Evolutionary conservation across 345 rosid genomes (phyloP).

Genomic region (Populus deltoides): DNA sequence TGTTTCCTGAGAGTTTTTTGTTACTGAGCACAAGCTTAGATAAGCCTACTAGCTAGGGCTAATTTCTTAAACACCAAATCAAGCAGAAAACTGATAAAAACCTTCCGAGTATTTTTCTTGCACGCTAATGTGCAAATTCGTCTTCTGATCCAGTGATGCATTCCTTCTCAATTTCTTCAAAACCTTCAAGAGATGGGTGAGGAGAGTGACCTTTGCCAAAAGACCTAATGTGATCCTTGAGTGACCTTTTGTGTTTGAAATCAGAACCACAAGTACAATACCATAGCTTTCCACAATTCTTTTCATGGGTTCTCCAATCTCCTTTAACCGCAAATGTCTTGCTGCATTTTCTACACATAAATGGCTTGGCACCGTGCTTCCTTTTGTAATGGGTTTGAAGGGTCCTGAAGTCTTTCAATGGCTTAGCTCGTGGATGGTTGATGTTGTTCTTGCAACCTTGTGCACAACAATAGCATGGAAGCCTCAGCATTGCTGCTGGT

Average conservation of each 20-base stretch:
- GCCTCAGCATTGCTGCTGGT: constrained; percentile 76
- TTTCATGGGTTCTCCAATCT: constrained; percentile 98
- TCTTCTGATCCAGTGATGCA: constrained; percentile 60
- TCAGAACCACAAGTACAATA: constrained; percentile 96
- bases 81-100: background rate
- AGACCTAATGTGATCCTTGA: constrained; percentile 91
- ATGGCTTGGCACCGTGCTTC: constrained; percentile 69
- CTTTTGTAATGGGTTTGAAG: constrained; percentile 82
- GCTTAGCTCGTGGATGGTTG: constrained; percentile 77
- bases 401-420: constrained; percentile 70
- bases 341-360: constrained; percentile 77
- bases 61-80: background rate
- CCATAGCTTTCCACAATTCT: constrained; percentile 97
- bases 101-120: background rate
- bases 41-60: background rate
- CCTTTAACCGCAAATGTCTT: constrained; percentile 92
- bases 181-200: constrained; percentile 63
- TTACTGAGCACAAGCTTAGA: constrained; percentile 63
- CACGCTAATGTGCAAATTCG: constrained; percentile 21
- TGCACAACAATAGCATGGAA: constrained; percentile 74
- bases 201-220: constrained; percentile 94
- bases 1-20: constrained; percentile 52
- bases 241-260: constrained; percentile 96
- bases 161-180: constrained; percentile 60
- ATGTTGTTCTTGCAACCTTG: constrained; percentile 85